Conservation (phyloP, 805 yeast genomes). For the Barnettozyma vustinii region DNA sequence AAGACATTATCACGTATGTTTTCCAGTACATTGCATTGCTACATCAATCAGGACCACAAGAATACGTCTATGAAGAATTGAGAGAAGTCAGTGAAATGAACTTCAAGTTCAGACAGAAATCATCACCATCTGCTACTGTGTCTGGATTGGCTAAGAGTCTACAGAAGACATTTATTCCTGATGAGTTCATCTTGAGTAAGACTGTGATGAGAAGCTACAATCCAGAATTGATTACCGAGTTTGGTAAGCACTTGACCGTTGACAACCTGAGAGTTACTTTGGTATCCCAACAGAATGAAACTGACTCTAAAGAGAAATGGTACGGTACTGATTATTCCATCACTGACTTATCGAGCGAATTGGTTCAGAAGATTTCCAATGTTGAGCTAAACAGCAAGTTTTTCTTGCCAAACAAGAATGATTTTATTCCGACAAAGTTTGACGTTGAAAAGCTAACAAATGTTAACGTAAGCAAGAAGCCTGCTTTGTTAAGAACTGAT, state of each 20-base stretch:
- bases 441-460: conserved; percentile 43
- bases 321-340: conserved; percentile 79
- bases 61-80: conserved; percentile 79
- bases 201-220: conserved; percentile 55
- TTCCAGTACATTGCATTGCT: conserved; percentile 76
- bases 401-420: conserved; percentile 67
- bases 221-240: conserved; percentile 45
- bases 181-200: conserved; percentile 53
- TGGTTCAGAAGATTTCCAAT: conserved; percentile 31
- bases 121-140: conserved; percentile 65
- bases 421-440: conserved; percentile 78
- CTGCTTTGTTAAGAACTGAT: conserved; percentile 52
- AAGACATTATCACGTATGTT: conserved; percentile 48
- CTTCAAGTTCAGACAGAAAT: conserved; percentile 79
- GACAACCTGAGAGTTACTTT: conserved; percentile 58
- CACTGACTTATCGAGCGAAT: conserved; percentile 36
- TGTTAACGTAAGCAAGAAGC: conserved; percentile 40
- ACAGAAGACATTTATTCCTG: conserved; percentile 58
- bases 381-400: conserved; percentile 32
- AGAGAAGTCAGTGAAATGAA: conserved; percentile 59
- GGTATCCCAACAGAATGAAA: conserved; percentile 45
- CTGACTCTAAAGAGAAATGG: conserved; percentile 67
- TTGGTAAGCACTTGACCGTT: conserved; percentile 44
- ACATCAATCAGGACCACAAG: conserved; percentile 51
- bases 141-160: conserved; percentile 58